Percentiles rank a stretch among this genome's conserved stretches.
Conservation (phyloP, 2,329 filamentous ascomycete genomes). For the Colletotrichum tabaci region DNA sequence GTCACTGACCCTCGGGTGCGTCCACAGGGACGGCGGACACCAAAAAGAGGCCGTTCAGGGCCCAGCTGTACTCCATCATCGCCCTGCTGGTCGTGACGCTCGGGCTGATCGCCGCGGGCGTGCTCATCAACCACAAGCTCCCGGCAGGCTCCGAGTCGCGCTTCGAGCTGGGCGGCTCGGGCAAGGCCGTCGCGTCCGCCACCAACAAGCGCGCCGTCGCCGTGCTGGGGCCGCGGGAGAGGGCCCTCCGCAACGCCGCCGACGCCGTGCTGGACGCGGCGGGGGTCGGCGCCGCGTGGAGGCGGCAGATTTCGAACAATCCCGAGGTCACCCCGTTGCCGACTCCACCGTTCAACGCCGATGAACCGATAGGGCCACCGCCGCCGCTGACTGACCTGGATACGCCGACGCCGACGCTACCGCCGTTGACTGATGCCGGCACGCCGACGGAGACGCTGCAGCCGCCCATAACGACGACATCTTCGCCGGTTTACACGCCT, state of each 20-base stretch:
- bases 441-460: too few species aligned
- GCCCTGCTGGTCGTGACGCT: constrained; percentile 34
- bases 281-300: background rate
- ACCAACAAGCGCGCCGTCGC: background rate
- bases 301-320: background rate
- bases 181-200: background rate
- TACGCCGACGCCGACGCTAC: too few species aligned
- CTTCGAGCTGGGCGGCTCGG: background rate
- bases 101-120: constrained; percentile 28
- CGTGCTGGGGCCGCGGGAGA: background rate
- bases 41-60: constrained; percentile 26
- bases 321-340: too few species aligned
- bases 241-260: background rate
- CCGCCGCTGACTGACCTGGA: background rate
- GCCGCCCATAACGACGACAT: too few species aligned
- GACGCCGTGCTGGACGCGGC: background rate
- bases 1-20: background rate
- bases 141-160: background rate
- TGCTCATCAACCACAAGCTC: constrained; percentile 5
- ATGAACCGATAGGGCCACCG: background rate
- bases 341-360: too few species aligned
- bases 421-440: too few species aligned
- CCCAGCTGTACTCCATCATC: constrained; percentile 29
- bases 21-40: background rate
- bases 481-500: too few species aligned